phyloP scores from a whole-genome alignment of 257 asterid species.

The Rubia yunnanensis region DNA sequence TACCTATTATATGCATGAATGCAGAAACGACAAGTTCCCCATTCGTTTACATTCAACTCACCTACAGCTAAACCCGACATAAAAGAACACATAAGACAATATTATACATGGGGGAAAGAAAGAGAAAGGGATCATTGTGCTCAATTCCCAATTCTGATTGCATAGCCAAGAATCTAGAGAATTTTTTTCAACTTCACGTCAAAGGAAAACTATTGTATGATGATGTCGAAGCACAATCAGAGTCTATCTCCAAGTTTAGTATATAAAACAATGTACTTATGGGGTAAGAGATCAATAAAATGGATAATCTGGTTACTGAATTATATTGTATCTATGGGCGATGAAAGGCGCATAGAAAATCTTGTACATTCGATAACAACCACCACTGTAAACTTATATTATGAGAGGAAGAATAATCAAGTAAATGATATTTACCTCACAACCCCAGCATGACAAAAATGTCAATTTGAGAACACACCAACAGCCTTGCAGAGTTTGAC shows the following conservation, averaged over 20 bases:
- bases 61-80: not conserved
- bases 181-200: too few species aligned
- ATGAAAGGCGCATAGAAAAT: not conserved
- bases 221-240: not conserved
- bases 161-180: too few species aligned
- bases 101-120: too few species aligned
- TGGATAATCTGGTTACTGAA: not conserved
- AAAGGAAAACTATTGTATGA: too few species aligned
- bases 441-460: not conserved
- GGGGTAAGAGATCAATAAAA: not conserved
- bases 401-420: not conserved
- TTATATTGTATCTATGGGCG: not conserved
- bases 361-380: not conserved
- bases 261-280: too few species aligned
- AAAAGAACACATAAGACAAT: too few species aligned
- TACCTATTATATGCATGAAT: too few species aligned
- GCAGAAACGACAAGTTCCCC: too few species aligned
- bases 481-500: not conserved
- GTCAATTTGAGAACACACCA: not conserved
- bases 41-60: too few species aligned
- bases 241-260: not conserved
- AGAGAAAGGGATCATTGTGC: too few species aligned
- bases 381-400: not conserved
- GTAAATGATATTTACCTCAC: not conserved
- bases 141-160: too few species aligned